Conservation (phyloP, 1,139 yeast species). For the Saccharomyces hybrid region DNA sequence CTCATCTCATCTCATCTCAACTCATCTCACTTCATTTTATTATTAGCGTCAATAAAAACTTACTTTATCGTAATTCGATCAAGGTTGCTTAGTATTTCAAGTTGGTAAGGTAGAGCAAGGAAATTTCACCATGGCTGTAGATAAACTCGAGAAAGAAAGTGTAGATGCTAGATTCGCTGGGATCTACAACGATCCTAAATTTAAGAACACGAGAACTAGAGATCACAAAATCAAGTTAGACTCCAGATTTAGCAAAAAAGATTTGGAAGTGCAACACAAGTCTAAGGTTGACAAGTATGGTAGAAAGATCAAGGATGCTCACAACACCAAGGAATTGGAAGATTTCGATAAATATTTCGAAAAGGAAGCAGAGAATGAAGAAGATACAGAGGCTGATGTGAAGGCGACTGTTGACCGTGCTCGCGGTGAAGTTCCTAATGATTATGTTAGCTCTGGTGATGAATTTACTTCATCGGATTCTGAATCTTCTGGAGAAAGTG, state of each 20-base stretch:
- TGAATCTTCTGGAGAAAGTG: constrained; percentile 34
- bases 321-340: constrained; percentile 36
- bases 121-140: background rate
- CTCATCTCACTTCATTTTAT: background rate
- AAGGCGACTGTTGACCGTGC: constrained; percentile 46
- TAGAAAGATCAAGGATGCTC: constrained; percentile 46
- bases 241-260: constrained; percentile 72
- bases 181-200: constrained; percentile 83
- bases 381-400: constrained; percentile 22
- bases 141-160: constrained; percentile 8
- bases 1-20: constrained; percentile 23
- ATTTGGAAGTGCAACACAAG: constrained; percentile 48
- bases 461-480: constrained; percentile 39
- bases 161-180: constrained; percentile 73
- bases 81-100: background rate
- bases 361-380: constrained; percentile 24
- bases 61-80: too few relatives aligned
- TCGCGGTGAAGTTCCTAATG: constrained; percentile 54
- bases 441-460: constrained; percentile 35
- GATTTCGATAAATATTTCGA: constrained; percentile 60
- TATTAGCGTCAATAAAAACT: too few relatives aligned
- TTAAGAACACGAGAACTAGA: constrained; percentile 63
- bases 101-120: background rate
- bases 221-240: constrained; percentile 75
- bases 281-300: constrained; percentile 83